phyloP scores from a whole-genome alignment of 352 stramenopile species.

The Thalassiosira delicatula region DNA sequence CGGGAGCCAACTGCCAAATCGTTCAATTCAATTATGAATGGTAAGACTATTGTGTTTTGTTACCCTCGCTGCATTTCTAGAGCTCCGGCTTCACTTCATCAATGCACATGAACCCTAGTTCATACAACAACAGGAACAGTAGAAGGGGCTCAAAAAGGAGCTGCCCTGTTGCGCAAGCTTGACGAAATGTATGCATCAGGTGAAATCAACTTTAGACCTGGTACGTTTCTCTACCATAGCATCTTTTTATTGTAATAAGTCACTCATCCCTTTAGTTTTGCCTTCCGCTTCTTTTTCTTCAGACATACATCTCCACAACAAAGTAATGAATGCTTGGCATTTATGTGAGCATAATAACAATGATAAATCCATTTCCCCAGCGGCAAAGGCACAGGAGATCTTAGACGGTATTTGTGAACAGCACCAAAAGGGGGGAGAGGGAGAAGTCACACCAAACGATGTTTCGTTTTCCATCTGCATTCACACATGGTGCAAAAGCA shows the following conservation, averaged over 20 bases:
- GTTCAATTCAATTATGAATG: slow-evolving; percentile 57
- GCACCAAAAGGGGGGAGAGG: slow-evolving; percentile 8
- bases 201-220: slow-evolving; percentile 45
- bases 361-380: slow-evolving; percentile 24
- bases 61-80: background rate
- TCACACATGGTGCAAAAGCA: slow-evolving; percentile 53
- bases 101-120: slow-evolving; percentile 8
- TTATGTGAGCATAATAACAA: slow-evolving; percentile 38
- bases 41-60: slow-evolving; percentile 17
- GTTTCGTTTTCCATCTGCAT: slow-evolving; percentile 50
- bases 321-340: slow-evolving; percentile 53
- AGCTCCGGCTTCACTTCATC: background rate
- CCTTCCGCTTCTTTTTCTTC: background rate
- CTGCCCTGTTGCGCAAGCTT: slow-evolving; percentile 40
- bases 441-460: slow-evolving; percentile 47
- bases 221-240: slow-evolving; percentile 9
- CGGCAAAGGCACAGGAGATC: slow-evolving; percentile 44
- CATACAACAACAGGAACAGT: slow-evolving; percentile 35
- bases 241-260: slow-evolving; percentile 2
- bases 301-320: slow-evolving; percentile 53
- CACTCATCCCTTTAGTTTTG: background rate
- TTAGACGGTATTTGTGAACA: slow-evolving; percentile 41
- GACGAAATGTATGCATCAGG: slow-evolving; percentile 49
- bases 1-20: slow-evolving; percentile 25
- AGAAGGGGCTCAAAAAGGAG: slow-evolving; percentile 46